Base-by-base conservation (phyloP, 306 rosid species). In the Purshia tridentata region DNA sequence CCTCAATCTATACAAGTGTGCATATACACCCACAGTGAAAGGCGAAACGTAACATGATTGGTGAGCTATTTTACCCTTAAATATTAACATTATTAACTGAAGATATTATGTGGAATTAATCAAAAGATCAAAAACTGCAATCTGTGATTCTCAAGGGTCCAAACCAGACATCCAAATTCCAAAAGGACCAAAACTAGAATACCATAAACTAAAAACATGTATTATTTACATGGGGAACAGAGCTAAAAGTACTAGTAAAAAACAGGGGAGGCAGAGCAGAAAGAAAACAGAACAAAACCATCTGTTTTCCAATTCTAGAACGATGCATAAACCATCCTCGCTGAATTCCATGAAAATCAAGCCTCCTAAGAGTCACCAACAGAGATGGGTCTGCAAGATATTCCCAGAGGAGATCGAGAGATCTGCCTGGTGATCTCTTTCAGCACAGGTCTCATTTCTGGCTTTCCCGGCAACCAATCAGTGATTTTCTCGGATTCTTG, bases 351-450 rank as follows among this genome's bases (percentile, higher is more conserved):
- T 42, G 42, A 14, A 14, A 57, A 56, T 15, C 46, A 62, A 16
- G 5, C 4, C 45, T 44, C n/a, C 83, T 83, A 88, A 5, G 69
- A 84, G 6, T 88, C 98, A 5, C 89, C 94, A 4, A 88, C 92
- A 0, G 86, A 86, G 63, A 87, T 81, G 8, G 90, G 81, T 50
- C 70, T 60, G 75, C 84, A 62, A 20, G 97, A 88, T 10, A 72
- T 77, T 14, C 98, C 98, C 69, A 92, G 75, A 73, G 96, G 98
- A 8, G 98, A 92, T 23, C 93, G 87, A 11, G 97, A 87, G 65
- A 86, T 70, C 72, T 73, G 96, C 58, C 90, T 83, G 40, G 69
- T 62, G 50, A 88, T 73, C 23, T 86, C 93, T 53, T 86, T 71
- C 23, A 87, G 78, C 52, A 70, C 85, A 5, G 81, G 85, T 78